phyloP scores from a whole-genome alignment of 169 alveolate species.

The Cryptosporidium sp. region DNA sequence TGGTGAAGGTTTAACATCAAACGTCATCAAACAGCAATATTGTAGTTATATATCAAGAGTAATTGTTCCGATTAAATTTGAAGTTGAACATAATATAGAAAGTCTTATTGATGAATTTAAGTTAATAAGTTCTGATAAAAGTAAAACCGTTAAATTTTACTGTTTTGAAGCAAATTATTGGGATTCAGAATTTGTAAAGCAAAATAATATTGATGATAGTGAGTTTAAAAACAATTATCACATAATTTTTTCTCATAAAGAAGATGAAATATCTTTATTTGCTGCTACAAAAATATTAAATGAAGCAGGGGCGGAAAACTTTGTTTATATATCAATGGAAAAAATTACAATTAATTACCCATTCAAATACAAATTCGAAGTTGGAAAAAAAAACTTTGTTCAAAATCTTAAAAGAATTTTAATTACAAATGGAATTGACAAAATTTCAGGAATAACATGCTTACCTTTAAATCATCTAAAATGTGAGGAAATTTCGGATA shows the following conservation, averaged over 20 bases:
- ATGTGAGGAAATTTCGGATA: constrained; percentile 15
- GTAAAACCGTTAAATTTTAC: constrained; percentile 27
- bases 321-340: neutral
- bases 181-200: constrained; percentile 49
- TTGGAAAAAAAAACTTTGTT: constrained; percentile 9
- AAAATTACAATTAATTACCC: neutral
- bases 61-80: constrained; percentile 32
- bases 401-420: neutral
- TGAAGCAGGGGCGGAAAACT: constrained; percentile 69
- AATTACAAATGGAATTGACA: neutral
- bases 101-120: constrained; percentile 19
- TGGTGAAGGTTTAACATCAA: constrained; percentile 51
- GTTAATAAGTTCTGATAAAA: constrained; percentile 5
- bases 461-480: constrained; percentile 42
- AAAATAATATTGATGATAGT: constrained; percentile 7
- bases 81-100: neutral
- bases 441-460: constrained; percentile 55
- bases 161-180: neutral
- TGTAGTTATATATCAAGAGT: constrained; percentile 41
- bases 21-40: constrained; percentile 41
- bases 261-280: constrained; percentile 59
- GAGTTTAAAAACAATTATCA: constrained; percentile 26
- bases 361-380: constrained; percentile 8
- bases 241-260: constrained; percentile 19
- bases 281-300: constrained; percentile 50